These are phyloP conservation scores for Yamadazyma mexicana DNA, from an alignment of 1,139 yeast species.

Conservation along the genomic window DNA sequence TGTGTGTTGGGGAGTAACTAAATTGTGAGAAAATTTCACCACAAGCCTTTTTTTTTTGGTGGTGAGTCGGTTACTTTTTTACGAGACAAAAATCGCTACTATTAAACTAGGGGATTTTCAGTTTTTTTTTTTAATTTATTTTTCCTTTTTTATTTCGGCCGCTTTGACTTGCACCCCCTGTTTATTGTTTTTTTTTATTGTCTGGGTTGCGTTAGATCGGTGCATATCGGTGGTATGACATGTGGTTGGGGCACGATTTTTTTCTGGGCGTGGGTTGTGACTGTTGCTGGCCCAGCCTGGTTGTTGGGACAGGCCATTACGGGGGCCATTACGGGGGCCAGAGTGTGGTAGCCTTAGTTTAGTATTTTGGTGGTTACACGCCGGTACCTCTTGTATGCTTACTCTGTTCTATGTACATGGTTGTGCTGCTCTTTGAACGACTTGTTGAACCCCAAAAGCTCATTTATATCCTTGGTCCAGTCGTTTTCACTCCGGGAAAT, in stretches of 20 bases:
- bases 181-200: constrained; percentile 4
- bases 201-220: too few species aligned
- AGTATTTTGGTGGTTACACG: too few species aligned
- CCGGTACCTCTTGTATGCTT: too few species aligned
- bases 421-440: constrained; percentile 47
- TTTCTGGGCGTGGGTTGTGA: too few species aligned
- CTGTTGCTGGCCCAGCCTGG: too few species aligned
- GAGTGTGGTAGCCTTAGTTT: too few species aligned
- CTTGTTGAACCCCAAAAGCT: constrained; percentile 83
- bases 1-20: not conserved
- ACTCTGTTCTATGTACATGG: constrained; percentile 1
- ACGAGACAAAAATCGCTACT: not conserved
- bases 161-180: constrained; percentile 2
- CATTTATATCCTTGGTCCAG: constrained; percentile 89
- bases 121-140: constrained; percentile 1
- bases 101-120: not conserved
- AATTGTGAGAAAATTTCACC: constrained; percentile 3
- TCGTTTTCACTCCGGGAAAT: constrained; percentile 79
- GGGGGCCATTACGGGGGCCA: too few species aligned
- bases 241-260: not conserved
- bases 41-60: not conserved
- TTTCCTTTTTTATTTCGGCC: not conserved
- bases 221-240: not conserved
- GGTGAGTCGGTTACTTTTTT: constrained; percentile 2
- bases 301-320: too few species aligned